Evolutionary conservation across 768 basidiomycete genomes (phyloP), one percentile per base, ranked within the genome.

Genomic region (Albatrellus ellisii): DNA sequence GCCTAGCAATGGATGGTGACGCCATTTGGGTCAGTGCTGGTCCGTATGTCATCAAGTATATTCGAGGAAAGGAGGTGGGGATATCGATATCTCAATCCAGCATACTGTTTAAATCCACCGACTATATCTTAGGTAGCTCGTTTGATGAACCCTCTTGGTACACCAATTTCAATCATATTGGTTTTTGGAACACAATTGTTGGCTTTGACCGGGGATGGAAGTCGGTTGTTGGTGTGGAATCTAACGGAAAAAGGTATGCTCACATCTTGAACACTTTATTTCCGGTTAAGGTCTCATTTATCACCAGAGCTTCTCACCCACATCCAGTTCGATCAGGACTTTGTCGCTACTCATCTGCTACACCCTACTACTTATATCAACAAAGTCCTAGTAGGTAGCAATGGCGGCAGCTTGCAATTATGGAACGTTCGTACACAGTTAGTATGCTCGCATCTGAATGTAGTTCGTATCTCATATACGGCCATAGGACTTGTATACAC

Each of bases 341-440:
- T 98, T 59, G 81, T 79, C 1, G 92, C 92, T n/a, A 82, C 76
- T 4, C 70, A 69, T 21, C 65, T 95, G 32, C 68, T 95, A 4
- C 95, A 99, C 57, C 95, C 95, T 2, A 81, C 90, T 1, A 98
- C 95, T 10, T 98, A 98, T 60, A 60, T 99, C 39, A 98, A 99
- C 67, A 99, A 99, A 63, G 69, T 98, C 1, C 67, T 98, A 1
- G 73, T 98, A 9, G 76, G 80, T 3, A 86, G 88, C 52, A 71
- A 64, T 43, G 71, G 91, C 58, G 95, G 95, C 3, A 65, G 62
- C 32, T 62, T 98, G 53, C 86, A 95, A 46, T 61, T 99, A n/a
- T 98, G 90, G 90, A 99, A 98, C 59, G 77, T 89, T 48, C 71
- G 79, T 6, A 80, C 90, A 9, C 72, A 73, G 88, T 88, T 44